A percentile compares a stretch with the other conserved stretches of the same genome.
These are phyloP conservation scores for Sordariomycetes sp. DNA, from an alignment of 2,329 filamentous ascomycete species.

Conservation along the genomic window DNA sequence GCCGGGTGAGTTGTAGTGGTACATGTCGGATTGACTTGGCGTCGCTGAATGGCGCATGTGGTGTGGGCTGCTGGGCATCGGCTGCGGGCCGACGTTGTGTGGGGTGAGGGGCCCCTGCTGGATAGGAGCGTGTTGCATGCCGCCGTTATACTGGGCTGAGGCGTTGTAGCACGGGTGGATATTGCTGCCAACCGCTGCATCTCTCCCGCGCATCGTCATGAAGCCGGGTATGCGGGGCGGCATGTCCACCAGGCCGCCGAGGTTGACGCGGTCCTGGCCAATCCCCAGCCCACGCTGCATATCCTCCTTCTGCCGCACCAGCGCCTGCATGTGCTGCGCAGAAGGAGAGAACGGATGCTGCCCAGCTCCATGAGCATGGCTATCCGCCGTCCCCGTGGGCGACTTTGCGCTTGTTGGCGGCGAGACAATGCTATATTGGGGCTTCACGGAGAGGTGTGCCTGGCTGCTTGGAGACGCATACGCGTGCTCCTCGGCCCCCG, in stretches of 20 bases:
- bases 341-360: neutral
- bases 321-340: neutral
- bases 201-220: neutral
- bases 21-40: neutral
- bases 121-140: neutral
- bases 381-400: neutral
- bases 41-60: neutral
- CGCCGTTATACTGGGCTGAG: neutral
- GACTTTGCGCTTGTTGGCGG: neutral
- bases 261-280: constrained; percentile 1
- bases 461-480: constrained; percentile 2
- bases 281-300: neutral
- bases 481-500: neutral
- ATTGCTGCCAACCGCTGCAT: neutral
- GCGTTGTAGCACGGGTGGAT: neutral
- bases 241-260: constrained; percentile 7
- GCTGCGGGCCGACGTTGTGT: neutral
- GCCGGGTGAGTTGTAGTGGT: neutral
- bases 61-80: neutral
- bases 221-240: neutral
- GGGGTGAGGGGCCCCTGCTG: neutral
- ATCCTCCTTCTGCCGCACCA: neutral
- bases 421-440: neutral
- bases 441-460: neutral
- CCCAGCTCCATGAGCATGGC: neutral